Base-by-base conservation (phyloP, 768 basidiomycete genomes). In the Gautieria morchelliformis region DNA sequence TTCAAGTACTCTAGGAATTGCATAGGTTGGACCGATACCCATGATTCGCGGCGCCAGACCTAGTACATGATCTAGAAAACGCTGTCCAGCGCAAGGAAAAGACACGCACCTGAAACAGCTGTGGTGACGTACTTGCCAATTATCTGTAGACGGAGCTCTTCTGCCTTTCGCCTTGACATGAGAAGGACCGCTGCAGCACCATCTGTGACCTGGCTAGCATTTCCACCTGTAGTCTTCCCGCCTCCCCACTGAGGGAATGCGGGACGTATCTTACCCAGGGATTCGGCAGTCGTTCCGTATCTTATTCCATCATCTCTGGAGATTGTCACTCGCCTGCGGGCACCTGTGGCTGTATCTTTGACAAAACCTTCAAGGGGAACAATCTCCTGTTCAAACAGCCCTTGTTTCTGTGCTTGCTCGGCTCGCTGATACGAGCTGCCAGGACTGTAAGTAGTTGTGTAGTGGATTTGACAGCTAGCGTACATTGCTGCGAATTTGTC, bases 201-300 rank as follows among this genome's bases (percentile, higher is more conserved):
- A 63, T 93, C 89, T 6, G 89, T 88, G 44, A 90, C 77, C 66
- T 92, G 90, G 63, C 85, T 86, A 11, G 90, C 89, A 66, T 93
- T 93, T 7, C 90, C 89, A 19, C 89, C 89, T 3, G 90, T 92
- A 35, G 88, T 89, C 15, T 78, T 78, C 0, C 74, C 70, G 3
- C 79, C 80, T 1, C 82, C 84, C 87, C 88, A 92, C 62, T 92
- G 86, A 47, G 87, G 89, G 68, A 93, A 93, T 1, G 90, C 89
- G 5, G 85, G 60, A 44, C 78, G 77, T 60, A 91, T 81, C 69
- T 83, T 87, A 44, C 70, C 64, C 39, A 93, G 72, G 8, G 68
- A 65, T 57, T 84, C 82, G 63, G 80, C 76, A 1, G 88, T 90
- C 6, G 87, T 89, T 4, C 85, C 85, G 55, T 78, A 77, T 49